phyloP scores from a whole-genome alignment of 148 eudicot genomes.

The Silene uniflora region DNA sequence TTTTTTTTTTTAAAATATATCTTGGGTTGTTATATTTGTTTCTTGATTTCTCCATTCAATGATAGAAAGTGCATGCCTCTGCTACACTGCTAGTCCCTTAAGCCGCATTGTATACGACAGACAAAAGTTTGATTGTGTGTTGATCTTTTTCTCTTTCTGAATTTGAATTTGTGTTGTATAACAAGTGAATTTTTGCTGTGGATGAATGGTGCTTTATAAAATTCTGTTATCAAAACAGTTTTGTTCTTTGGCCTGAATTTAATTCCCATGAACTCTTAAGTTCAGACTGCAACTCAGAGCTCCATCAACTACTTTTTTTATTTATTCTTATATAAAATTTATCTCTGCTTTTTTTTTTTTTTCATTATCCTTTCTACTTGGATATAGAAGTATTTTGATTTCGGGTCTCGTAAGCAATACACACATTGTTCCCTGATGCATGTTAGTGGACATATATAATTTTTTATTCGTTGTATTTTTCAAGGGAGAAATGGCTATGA shows the following conservation, averaged over 20 bases:
- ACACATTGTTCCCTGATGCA: neutral
- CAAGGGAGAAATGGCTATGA: neutral
- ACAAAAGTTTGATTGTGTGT: too few species aligned
- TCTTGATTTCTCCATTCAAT: neutral
- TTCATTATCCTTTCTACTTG: neutral
- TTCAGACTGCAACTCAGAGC: neutral
- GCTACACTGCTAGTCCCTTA: neutral
- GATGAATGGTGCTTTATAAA: neutral
- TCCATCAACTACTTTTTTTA: neutral
- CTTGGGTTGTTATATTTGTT: neutral
- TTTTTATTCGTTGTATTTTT: neutral
- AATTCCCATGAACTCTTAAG: neutral
- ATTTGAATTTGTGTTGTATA: neutral
- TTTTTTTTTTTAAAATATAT: too few species aligned
- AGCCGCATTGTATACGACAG: too few species aligned
- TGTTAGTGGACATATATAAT: neutral
- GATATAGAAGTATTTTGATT: neutral
- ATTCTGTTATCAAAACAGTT: neutral
- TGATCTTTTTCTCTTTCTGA: neutral
- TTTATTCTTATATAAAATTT: neutral
- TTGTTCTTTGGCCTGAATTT: neutral
- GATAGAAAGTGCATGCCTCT: neutral
- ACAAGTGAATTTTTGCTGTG: neutral
- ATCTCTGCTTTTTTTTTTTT: neutral
- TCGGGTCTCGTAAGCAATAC: neutral